These are phyloP conservation scores for Iberis pinnata DNA, from an alignment of 345 rosid species.

Conservation along the genomic window DNA sequence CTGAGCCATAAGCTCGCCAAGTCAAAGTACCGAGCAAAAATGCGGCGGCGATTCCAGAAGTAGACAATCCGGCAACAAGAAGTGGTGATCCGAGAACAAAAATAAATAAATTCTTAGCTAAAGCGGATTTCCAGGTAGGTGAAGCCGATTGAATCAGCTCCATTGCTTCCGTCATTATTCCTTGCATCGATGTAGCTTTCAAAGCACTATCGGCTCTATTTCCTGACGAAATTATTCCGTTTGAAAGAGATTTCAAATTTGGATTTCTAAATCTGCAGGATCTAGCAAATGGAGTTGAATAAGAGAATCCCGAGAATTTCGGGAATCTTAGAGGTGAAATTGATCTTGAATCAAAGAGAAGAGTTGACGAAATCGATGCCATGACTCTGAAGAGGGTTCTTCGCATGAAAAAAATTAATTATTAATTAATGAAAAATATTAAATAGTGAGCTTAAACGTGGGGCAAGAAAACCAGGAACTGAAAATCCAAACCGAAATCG, in stretches of 20 bases:
- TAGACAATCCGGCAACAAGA: slow-evolving; percentile 69
- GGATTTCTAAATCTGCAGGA: slow-evolving; percentile 14
- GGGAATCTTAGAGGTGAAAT: slow-evolving; percentile 19
- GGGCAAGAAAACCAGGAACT: too few relatives aligned
- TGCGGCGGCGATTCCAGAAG: slow-evolving; percentile 73
- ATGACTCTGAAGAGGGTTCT: slow-evolving; percentile 24
- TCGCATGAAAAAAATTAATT: background rate
- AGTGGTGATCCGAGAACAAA: slow-evolving; percentile 71
- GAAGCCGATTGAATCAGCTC: slow-evolving; percentile 48
- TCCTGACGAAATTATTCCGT: slow-evolving; percentile 32
- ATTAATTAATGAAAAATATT: too few relatives aligned
- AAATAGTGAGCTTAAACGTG: too few relatives aligned
- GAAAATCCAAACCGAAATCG: too few relatives aligned
- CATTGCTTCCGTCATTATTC: slow-evolving; percentile 47
- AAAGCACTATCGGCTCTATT: slow-evolving; percentile 22
- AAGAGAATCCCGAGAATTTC: slow-evolving; percentile 1
- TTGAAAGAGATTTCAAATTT: slow-evolving; percentile 3
- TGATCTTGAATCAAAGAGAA: slow-evolving; percentile 26
- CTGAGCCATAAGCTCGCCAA: slow-evolving; percentile 89
- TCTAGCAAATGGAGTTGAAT: slow-evolving; percentile 17
- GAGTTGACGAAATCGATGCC: slow-evolving; percentile 38
- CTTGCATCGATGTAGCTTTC: slow-evolving; percentile 33
- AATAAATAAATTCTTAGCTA: slow-evolving; percentile 66
- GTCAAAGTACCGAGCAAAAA: slow-evolving; percentile 83
- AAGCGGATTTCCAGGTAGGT: slow-evolving; percentile 76